Base-by-base conservation (phyloP, 208 protist species). In the Leptomonas seymouri region DNA sequence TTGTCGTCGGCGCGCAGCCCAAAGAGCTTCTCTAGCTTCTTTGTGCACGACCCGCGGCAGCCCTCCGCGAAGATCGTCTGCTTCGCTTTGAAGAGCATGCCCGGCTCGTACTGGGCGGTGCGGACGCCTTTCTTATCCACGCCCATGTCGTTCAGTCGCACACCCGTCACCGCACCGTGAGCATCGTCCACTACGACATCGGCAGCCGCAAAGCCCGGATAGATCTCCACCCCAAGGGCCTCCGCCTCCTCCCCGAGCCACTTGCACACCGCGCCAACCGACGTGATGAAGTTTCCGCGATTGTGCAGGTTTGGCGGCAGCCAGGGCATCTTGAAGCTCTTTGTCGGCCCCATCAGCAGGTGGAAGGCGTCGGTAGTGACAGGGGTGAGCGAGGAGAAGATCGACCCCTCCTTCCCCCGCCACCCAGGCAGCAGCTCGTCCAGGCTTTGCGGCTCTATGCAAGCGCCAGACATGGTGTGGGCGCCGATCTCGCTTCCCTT, bases 51-150 rank as follows among this genome's bases (percentile, higher is more conserved):
- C 50, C 98, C 98, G 64, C 97, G 94, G 78, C 95, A 98, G 67
- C 98, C 98, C 81, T 99, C 98, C 16, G 93, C 97, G 70, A 99
- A 98, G 44, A 99, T 71, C 12, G 98, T 99, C 70, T 98, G 81
- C 64, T 90, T 95, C 4, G 94, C 96, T 34, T 86, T 87, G 57
- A 99, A 92, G 71, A 98, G 87, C 88, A 99, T 98, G 16, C 98
- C 98, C 4, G 94, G 89, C 69, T 97, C 89, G 78, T 95, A 99
- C 54, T 89, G 86, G 11, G 82, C 82, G 48, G 98, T 99, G n/a
- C 80, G 76, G 28, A 82, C 74, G 25, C 97, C 98, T 50, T 95
- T 90, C 84, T 99, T 98, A 56, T 88, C 85, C 31, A 98, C 83
- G 36, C 93, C 93, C 76, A 87, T 85, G 78, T 97, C 93, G 62